A percentile compares a stretch with the other conserved stretches of the same genome.
phyloP scores from a whole-genome alignment of 495 filamentous ascomycete species.

The Acidiella bohemica region DNA sequence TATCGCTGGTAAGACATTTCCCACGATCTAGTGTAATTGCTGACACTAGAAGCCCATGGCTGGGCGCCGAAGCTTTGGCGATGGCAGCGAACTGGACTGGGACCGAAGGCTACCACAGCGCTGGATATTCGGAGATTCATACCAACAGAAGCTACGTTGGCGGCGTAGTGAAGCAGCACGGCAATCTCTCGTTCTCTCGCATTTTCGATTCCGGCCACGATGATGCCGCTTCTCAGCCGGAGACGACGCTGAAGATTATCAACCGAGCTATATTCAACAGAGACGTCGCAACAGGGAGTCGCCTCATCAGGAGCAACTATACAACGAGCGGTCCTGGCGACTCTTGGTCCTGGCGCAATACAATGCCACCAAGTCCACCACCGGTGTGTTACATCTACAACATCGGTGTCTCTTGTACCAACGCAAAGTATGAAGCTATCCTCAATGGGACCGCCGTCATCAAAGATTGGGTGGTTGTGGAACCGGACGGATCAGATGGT shows the following conservation, averaged over 20 bases:
- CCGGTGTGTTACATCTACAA: no score
- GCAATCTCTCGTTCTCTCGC: conserved; percentile 23
- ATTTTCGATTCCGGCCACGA: conserved; percentile 20
- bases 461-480: no score
- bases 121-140: conserved; percentile 17
- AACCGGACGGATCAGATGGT: no score
- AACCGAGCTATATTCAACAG: conserved; percentile 24
- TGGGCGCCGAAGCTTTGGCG: conserved; percentile 25
- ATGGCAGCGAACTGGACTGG: conserved; percentile 15
- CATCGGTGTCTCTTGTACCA: no score
- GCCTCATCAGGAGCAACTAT: neutral
- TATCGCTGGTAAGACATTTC: no score
- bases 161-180: conserved; percentile 22
- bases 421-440: no score
- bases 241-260: conserved; percentile 27
- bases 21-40: no score
- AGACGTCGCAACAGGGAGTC: conserved; percentile 26
- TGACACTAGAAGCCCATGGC: no score
- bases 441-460: no score
- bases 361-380: no score
- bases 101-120: neutral
- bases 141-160: conserved; percentile 7
- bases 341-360: no score
- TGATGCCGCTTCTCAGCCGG: conserved; percentile 21
- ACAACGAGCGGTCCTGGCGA: neutral